Conservation (phyloP, 768 basidiomycete species). For the Gyrodon lividus region DNA sequence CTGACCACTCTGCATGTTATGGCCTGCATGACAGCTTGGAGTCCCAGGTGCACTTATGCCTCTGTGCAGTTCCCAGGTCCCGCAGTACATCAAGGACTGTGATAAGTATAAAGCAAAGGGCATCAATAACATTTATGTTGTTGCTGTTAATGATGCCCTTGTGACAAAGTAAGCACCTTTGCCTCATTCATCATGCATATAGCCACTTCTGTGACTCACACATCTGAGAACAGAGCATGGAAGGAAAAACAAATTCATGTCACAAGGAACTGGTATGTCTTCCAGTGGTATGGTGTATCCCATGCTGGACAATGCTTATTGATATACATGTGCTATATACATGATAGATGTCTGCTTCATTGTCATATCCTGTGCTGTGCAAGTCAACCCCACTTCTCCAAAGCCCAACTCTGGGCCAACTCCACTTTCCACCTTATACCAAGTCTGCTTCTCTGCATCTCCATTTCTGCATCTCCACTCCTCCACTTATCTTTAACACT, state of each 20-base stretch:
- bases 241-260: conserved; percentile 58
- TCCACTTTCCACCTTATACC: too few species aligned
- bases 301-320: conserved; percentile 8
- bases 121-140: conserved; percentile 64
- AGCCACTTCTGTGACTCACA: conserved; percentile 1
- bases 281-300: neutral
- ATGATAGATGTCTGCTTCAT: conserved; percentile 55
- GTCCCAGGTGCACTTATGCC: conserved; percentile 80
- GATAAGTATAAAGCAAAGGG: conserved; percentile 77
- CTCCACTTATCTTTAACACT: too few species aligned
- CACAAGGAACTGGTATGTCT: conserved; percentile 52
- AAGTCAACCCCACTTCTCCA: too few species aligned
- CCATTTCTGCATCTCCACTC: too few species aligned
- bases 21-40: conserved; percentile 47
- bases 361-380: too few species aligned
- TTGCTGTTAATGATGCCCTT: conserved; percentile 80
- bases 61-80: conserved; percentile 64
- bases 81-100: conserved; percentile 62
- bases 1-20: neutral
- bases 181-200: conserved; percentile 2
- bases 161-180: conserved; percentile 46
- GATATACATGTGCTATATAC: neutral
- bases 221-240: conserved; percentile 54
- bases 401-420: too few species aligned
- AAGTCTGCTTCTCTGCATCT: too few species aligned